Conservation (phyloP, 768 basidiomycete genomes). For the Holtermanniella nyarrowii region DNA sequence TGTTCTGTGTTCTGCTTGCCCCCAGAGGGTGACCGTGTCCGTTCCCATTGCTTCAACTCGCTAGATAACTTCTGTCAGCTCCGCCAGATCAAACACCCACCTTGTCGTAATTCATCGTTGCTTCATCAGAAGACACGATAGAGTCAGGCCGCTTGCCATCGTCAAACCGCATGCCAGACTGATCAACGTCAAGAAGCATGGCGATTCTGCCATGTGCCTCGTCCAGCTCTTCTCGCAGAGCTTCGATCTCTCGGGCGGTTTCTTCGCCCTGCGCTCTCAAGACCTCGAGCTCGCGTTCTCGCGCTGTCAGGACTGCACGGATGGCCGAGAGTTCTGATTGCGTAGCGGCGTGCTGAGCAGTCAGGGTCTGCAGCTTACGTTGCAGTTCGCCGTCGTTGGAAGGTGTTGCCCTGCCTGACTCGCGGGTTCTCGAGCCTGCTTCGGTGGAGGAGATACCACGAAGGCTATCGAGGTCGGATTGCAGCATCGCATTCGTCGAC, state of each 20-base stretch:
- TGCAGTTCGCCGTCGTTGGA: constrained; percentile 20
- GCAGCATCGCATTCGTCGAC: constrained; percentile 62
- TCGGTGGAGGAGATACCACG: constrained; percentile 55
- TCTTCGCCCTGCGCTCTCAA: constrained; percentile 30
- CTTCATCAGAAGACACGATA: constrained; percentile 24
- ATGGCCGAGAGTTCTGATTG: constrained; percentile 37
- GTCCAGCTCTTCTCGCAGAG: constrained; percentile 31
- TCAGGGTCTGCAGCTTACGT: constrained; percentile 22
- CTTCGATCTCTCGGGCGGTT: constrained; percentile 29
- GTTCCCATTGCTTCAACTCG: constrained; percentile 35
- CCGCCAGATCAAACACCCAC: constrained; percentile 9
- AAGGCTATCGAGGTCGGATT: constrained; percentile 66
- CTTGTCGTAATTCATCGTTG: constrained; percentile 35
- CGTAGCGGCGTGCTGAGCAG: constrained; percentile 24
- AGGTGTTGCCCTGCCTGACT: constrained; percentile 35
- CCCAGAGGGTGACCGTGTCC: constrained; percentile 16
- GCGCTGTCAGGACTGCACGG: constrained; percentile 31
- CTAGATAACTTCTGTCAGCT: constrained; percentile 30
- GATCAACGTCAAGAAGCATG: constrained; percentile 24
- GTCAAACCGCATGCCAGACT: constrained; percentile 1
- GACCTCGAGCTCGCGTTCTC: constrained; percentile 38
- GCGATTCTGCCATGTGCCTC: constrained; percentile 28
- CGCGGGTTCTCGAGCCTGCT: constrained; percentile 45
- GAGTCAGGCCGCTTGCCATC: constrained; percentile 5
- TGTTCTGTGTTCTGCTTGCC: neutral